Evolutionary conservation across 345 rosid genomes (phyloP), one percentile per base, ranked within the genome.

Genomic region (Boechera divaricarpa): DNA sequence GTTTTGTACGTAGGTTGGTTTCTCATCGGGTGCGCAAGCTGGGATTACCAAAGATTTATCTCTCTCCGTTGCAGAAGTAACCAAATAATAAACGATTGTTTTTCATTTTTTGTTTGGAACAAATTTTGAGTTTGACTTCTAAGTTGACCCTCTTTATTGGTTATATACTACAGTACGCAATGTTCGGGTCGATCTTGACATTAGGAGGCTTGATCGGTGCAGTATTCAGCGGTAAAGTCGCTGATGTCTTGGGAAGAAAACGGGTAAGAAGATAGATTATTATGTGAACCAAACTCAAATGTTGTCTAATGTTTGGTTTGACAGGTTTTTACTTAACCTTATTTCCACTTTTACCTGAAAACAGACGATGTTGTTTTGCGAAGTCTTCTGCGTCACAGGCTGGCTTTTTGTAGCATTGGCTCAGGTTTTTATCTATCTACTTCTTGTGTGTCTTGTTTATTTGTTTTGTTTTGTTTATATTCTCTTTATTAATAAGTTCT

Each of bases 321-420:
- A 68, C 77, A 63, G 62, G 48, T 13, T 52, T 13, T 11, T 9
- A 56, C 67, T 38, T 32, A 0, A 53, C 18, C 4, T 18, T 21
- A 21, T 21, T 21, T 21, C 24, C 24, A 21, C 24, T 21, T 21
- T 63, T 29, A 21, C 72, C n/a, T 28, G 35, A 45, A 74, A 70
- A n/a, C 86, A 85, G 88, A 72, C 84, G 5, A 83, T 85, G 85
- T 45, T 79, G 79, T 80, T 73, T 58, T 72, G 82, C 26, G 79
- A 77, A 59, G 18, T 67, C 11, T 82, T 81, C 41, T 83, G 80
- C 78, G 26, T 61, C 3, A 24, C 58, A 11, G 86, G 86, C 7
- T 85, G 86, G 86, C 85, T 83, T 80, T 80, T 73, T 1, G 63
- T 81, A 0, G 82, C 81, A 48, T 45, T 77, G n/a, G 78, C 88